Evolutionary conservation across 78 protist species (phyloP).

Genomic region (Cyanophora paradoxa): DNA sequence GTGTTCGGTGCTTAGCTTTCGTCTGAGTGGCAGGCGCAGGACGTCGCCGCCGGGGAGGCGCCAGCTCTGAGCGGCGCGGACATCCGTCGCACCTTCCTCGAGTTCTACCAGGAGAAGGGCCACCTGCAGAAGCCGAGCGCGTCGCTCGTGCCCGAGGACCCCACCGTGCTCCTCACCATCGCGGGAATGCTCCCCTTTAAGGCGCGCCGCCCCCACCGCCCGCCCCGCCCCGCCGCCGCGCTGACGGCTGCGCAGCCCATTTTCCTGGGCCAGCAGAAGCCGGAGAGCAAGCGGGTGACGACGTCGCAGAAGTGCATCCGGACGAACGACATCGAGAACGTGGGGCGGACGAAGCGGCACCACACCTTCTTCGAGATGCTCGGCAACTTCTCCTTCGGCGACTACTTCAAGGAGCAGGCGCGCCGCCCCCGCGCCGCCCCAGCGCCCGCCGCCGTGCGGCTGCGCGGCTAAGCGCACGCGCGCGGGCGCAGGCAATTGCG

Average conservation of each 20-base stretch:
- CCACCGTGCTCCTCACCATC: conserved; percentile 49
- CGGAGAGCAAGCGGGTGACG: conserved; percentile 9
- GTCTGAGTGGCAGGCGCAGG: too few relatives aligned
- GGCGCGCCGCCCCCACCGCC: neutral
- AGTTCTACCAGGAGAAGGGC: too few relatives aligned
- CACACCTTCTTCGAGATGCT: conserved; percentile 78
- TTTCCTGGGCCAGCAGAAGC: conserved; percentile 22
- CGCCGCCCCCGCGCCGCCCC: too few relatives aligned
- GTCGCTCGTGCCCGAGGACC: conserved; percentile 34
- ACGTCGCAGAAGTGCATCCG: conserved; percentile 53
- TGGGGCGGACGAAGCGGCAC: conserved; percentile 66
- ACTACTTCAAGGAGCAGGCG: conserved; percentile 17
- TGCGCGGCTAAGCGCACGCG: too few relatives aligned
- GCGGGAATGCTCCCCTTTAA: conserved; percentile 22
- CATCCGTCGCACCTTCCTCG: too few relatives aligned
- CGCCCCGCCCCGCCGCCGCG: conserved; percentile 13
- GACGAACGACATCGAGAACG: conserved; percentile 69
- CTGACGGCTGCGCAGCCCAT: conserved; percentile 38
- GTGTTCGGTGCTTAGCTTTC: too few relatives aligned
- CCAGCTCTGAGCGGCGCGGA: too few relatives aligned
- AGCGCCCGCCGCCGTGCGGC: too few relatives aligned
- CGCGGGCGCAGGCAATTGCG: conserved; percentile 31
- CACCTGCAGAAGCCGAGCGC: too few relatives aligned
- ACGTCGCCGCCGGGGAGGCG: too few relatives aligned
- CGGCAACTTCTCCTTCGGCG: conserved; percentile 65